Evolutionary conservation across 1,284 basidiomycete genomes (phyloP).

Genomic region (Singerocomus inundabilis): DNA sequence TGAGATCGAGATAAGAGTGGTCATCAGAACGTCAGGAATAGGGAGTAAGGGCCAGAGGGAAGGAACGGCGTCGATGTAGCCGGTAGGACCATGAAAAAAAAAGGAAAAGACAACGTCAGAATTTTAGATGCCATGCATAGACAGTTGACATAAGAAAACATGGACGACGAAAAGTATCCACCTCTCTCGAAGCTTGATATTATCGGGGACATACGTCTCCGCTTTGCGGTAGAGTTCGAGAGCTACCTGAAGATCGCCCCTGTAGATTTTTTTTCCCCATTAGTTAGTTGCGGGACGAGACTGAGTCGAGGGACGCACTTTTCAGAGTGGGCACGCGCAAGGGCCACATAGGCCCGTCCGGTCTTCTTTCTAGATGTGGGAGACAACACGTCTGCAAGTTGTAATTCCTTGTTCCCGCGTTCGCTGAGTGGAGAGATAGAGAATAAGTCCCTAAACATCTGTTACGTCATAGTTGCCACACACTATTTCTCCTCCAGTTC

Average conservation of each 20-base stretch:
- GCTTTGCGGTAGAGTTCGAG: conserved; percentile 75
- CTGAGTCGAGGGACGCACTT: conserved; percentile 45
- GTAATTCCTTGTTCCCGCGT: conserved; percentile 54
- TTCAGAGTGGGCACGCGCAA: conserved; percentile 73
- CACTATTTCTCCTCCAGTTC: conserved; percentile 73
- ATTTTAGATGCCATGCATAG: conserved; percentile 25
- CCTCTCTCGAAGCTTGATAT: conserved; percentile 78
- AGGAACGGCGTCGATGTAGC: not conserved
- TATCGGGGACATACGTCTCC: conserved; percentile 73
- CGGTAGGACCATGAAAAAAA: not conserved
- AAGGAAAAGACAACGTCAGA: conserved; percentile 24
- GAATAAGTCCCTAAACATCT: conserved; percentile 13
- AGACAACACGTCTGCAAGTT: conserved; percentile 59
- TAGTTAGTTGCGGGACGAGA: not conserved
- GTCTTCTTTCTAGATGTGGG: conserved; percentile 73
- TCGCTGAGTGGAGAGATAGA: conserved; percentile 41
- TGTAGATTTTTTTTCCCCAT: conserved; percentile 25
- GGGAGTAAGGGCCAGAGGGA: not conserved
- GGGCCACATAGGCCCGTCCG: conserved; percentile 70
- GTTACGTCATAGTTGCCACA: conserved; percentile 26
- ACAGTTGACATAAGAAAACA: conserved; percentile 53
- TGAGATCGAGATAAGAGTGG: not conserved
- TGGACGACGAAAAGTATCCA: conserved; percentile 64
- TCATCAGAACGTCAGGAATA: conserved; percentile 5
- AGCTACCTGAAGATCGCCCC: conserved; percentile 69